Percentiles rank a stretch among this genome's conserved stretches.
These are phyloP conservation scores for Schizosaccharomyces octosporus DNA, from an alignment of 805 yeast species.

Conservation along the genomic window DNA sequence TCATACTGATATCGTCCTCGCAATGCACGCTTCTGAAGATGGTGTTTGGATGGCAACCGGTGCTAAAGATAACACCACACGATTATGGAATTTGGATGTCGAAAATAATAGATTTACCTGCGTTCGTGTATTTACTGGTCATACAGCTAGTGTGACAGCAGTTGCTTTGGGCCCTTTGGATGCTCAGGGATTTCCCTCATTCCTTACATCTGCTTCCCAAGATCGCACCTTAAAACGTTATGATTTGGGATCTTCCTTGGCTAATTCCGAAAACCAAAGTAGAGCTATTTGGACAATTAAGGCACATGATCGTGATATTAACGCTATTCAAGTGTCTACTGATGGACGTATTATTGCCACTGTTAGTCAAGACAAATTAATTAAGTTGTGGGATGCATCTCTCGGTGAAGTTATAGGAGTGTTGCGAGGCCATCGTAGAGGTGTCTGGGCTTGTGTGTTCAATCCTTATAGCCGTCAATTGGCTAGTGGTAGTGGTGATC, in stretches of 20 bases:
- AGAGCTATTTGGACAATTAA: slow-evolving; percentile 70
- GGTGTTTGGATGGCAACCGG: slow-evolving; percentile 84
- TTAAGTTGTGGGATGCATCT: slow-evolving; percentile 66
- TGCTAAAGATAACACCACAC: slow-evolving; percentile 66
- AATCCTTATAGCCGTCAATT: slow-evolving; percentile 54
- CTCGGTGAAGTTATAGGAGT: slow-evolving; percentile 75
- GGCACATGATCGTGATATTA: slow-evolving; percentile 93
- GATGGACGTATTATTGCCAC: slow-evolving; percentile 74
- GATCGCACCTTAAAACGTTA: slow-evolving; percentile 74
- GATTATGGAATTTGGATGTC: slow-evolving; percentile 37
- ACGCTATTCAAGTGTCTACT: slow-evolving; percentile 71
- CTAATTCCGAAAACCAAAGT: slow-evolving; percentile 7
- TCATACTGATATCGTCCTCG: slow-evolving; percentile 64
- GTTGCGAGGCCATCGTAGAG: slow-evolving; percentile 75
- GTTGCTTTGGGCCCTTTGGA: slow-evolving; percentile 36
- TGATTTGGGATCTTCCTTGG: slow-evolving; percentile 16
- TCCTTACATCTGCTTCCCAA: slow-evolving; percentile 56
- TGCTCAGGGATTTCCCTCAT: slow-evolving; percentile 26
- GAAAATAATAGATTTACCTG: slow-evolving; percentile 20
- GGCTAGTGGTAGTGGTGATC: slow-evolving; percentile 79
- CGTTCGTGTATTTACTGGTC: slow-evolving; percentile 56
- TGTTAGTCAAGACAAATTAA: slow-evolving; percentile 81
- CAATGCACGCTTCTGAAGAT: slow-evolving; percentile 50
- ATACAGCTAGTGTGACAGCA: slow-evolving; percentile 66
- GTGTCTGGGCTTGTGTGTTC: slow-evolving; percentile 77